Conservation (phyloP, 2,329 filamentous ascomycete species). For the Cadophora sp. region DNA sequence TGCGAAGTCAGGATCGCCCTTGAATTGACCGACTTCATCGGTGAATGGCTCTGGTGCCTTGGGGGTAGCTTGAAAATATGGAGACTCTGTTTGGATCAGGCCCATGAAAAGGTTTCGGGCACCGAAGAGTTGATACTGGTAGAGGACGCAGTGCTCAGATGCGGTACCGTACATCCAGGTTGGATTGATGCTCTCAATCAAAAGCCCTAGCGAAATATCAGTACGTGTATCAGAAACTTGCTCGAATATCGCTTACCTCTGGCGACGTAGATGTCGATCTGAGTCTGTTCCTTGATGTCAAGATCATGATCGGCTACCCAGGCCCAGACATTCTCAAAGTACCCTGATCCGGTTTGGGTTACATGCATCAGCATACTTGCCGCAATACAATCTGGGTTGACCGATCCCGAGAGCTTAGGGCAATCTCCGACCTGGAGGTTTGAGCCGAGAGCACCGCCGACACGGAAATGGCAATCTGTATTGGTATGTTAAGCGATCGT, state of each 20-base stretch:
- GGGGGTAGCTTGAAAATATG: slow-evolving; percentile 73
- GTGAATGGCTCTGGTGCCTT: slow-evolving; percentile 55
- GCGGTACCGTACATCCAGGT: slow-evolving; percentile 70
- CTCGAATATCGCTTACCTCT: slow-evolving; percentile 3
- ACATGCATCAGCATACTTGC: slow-evolving; percentile 31
- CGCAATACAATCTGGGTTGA: slow-evolving; percentile 36
- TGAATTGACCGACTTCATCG: slow-evolving; percentile 44
- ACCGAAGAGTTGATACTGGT: slow-evolving; percentile 69
- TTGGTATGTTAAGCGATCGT: too few species aligned
- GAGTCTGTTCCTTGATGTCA: not conserved
- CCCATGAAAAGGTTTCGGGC: slow-evolving; percentile 68
- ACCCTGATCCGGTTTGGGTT: slow-evolving; percentile 18
- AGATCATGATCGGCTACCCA: slow-evolving; percentile 36
- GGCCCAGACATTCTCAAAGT: slow-evolving; percentile 35
- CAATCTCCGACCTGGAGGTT: slow-evolving; percentile 42
- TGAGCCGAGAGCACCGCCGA: slow-evolving; percentile 47
- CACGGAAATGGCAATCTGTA: slow-evolving; percentile 48
- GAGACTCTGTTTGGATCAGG: slow-evolving; percentile 72
- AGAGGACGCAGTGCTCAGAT: slow-evolving; percentile 70
- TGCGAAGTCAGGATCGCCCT: slow-evolving; percentile 57
- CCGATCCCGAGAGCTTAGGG: slow-evolving; percentile 32
- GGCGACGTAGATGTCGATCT: slow-evolving; percentile 5
- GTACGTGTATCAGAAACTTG: not conserved
- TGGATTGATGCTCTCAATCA: slow-evolving; percentile 45
- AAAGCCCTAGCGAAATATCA: slow-evolving; percentile 59